A percentile compares a stretch with the other conserved stretches of the same genome.
Evolutionary conservation across 2,329 filamentous ascomycete species (phyloP).

Genomic region (Clonostachys byssicola): DNA sequence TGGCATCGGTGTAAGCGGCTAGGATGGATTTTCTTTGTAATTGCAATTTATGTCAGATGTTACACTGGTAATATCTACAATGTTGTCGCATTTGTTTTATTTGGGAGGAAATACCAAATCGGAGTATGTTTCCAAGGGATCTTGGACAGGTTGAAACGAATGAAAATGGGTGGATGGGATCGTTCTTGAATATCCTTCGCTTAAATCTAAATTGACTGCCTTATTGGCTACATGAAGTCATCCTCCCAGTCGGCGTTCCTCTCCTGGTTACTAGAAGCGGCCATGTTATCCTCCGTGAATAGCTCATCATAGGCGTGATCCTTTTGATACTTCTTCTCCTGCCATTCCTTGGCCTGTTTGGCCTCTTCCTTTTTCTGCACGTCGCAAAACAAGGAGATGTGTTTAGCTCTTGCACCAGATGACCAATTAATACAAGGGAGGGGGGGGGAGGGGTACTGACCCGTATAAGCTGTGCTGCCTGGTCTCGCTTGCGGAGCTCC

Average conservation of each 20-base stretch:
- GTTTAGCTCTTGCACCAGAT: background rate
- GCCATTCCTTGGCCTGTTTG: slow-evolving; percentile 69
- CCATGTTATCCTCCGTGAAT: slow-evolving; percentile 78
- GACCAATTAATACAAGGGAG: background rate
- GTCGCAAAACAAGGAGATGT: background rate
- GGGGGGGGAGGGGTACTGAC: slow-evolving; percentile 35
- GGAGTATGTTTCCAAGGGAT: no score
- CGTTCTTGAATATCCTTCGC: no score
- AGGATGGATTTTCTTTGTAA: background rate
- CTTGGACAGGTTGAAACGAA: no score
- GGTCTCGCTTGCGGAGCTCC: slow-evolving; percentile 69
- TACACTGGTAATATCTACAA: no score
- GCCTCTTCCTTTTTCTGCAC: slow-evolving; percentile 72
- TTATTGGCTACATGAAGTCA: slow-evolving; percentile 74
- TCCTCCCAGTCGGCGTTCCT: slow-evolving; percentile 74
- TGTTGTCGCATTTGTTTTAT: no score
- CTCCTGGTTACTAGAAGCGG: slow-evolving; percentile 78
- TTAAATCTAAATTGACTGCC: no score
- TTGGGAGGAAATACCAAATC: no score
- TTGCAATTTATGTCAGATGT: background rate
- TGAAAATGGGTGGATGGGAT: no score
- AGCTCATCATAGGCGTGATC: slow-evolving; percentile 97
- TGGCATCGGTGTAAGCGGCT: slow-evolving; percentile 21
- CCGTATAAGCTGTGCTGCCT: slow-evolving; percentile 55
- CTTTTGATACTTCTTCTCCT: slow-evolving; percentile 89